Base-by-base conservation (phyloP, 2,329 filamentous ascomycete genomes). In the Alternaria novae-zelandiae region DNA sequence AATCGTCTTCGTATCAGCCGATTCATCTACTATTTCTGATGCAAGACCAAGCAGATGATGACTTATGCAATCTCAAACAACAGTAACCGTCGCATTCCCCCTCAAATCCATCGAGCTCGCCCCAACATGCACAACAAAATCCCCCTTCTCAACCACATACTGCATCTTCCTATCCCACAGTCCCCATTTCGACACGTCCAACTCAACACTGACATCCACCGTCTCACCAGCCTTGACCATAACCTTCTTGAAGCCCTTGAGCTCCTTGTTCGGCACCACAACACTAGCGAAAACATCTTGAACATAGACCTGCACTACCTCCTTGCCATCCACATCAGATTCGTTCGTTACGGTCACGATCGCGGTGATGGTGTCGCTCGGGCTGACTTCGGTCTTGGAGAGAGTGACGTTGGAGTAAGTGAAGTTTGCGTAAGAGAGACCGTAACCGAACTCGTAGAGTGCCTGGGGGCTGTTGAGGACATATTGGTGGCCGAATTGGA, bases 141-240 rank as follows among this genome's bases (percentile, higher is more conserved):
- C 85, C 2, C 91, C 91, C 4, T 86, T 86, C 83, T 93, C 91
- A 41, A 93, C 90, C 23, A 91, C 89, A 77, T 93, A 93, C 76
- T 89, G 81, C 88, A 92, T 90, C 32, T 79, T 82, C 12, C 79
- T 70, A 74, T 88, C 81, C 87, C 87, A 89, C 8, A 89, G 71
- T 0, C 87, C 87, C 66, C 87, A 76, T 51, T 86, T 82, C 20
- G 75, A 70, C 4, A 88, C 82, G 28, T 83, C 72, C 20, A 89
- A 71, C 17, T 85, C 82, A 25, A 91, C 81, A 32, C 80, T 72
- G 0, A 87, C 84, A 36, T 80, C 85, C 65, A 85, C 81, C 1
- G 86, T 90, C 74, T 87, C 82, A 0, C 89, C 89, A 3, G 88
- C 86, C 57, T 84, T 84, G 60, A 91, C 79, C 21, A 83, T 68